phyloP scores from a whole-genome alignment of 169 alveolate species.

The Eimeria falciformis region DNA sequence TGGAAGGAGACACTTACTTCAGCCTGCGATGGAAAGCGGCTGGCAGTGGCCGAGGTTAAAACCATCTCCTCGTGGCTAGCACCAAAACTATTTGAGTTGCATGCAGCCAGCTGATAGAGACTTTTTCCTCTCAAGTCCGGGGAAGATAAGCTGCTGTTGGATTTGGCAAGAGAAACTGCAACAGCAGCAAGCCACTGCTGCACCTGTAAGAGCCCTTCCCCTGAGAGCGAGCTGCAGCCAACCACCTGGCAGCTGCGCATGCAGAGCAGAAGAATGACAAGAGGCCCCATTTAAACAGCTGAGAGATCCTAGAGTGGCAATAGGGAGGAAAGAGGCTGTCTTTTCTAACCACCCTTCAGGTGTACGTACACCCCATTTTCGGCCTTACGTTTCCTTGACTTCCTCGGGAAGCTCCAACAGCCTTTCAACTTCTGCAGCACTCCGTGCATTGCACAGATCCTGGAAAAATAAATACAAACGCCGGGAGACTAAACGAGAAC shows the following conservation, averaged over 20 bases:
- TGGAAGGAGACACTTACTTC: neutral
- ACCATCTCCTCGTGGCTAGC: neutral
- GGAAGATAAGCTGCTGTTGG: neutral
- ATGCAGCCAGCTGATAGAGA: constrained; percentile 9
- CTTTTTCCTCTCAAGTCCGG: no score
- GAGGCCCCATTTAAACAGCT: neutral
- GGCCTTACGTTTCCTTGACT: neutral
- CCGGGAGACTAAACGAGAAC: constrained; percentile 11
- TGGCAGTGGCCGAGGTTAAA: neutral
- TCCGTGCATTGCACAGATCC: neutral
- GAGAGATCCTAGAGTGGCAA: neutral
- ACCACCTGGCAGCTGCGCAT: constrained; percentile 29
- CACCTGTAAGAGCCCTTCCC: constrained; percentile 1
- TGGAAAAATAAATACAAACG: neutral
- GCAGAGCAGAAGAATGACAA: neutral
- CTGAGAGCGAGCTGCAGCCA: constrained; percentile 31
- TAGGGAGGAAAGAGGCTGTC: neutral
- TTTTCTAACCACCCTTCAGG: no score
- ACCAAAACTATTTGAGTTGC: neutral
- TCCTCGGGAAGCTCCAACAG: constrained; percentile 1
- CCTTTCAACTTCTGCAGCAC: neutral
- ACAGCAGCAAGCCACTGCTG: constrained; percentile 45
- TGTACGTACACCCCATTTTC: neutral
- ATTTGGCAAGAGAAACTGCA: neutral
- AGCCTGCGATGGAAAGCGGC: neutral